Evolutionary conservation across 164 flowering plant species (phyloP).

Genomic region (Magnolia sinica): DNA sequence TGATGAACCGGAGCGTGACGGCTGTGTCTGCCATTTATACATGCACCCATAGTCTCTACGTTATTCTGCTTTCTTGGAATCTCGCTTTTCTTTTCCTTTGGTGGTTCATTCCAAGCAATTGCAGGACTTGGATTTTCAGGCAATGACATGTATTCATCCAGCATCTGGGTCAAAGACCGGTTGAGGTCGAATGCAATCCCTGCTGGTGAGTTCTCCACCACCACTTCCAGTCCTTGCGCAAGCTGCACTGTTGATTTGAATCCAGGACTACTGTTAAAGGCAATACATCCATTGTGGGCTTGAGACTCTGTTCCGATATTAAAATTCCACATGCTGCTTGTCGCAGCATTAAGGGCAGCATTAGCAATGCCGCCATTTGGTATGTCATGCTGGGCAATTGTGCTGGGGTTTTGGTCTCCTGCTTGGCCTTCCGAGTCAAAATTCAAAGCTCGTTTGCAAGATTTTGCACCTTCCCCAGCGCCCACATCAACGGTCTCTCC

Average conservation of each 20-base stretch:
- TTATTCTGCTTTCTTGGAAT: not conserved
- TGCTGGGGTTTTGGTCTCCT: slow-evolving; percentile 7
- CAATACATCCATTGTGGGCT: not conserved
- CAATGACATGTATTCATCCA: slow-evolving; percentile 14
- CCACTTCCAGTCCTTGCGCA: slow-evolving; percentile 11
- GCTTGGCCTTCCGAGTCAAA: slow-evolving; percentile 40
- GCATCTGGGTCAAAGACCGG: slow-evolving; percentile 12
- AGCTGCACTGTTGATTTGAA: slow-evolving; percentile 8
- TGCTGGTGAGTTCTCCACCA: not conserved
- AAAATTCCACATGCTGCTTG: not conserved
- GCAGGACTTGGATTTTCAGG: slow-evolving; percentile 19
- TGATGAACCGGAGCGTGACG: slow-evolving; percentile 2
- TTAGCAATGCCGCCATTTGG: not conserved
- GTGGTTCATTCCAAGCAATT: not conserved
- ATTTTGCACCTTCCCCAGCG: slow-evolving; percentile 17
- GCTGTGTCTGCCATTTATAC: slow-evolving; percentile 10
- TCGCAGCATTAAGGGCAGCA: too few species aligned
- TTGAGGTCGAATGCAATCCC: slow-evolving; percentile 8
- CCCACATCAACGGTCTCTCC: not conserved
- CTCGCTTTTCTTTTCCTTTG: slow-evolving; percentile 3
- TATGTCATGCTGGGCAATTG: not conserved
- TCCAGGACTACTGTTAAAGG: not conserved
- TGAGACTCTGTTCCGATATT: slow-evolving; percentile 5
- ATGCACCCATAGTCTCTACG: not conserved
- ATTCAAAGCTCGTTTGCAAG: slow-evolving; percentile 54